Evolutionary conservation across 441 rosid genomes (phyloP), one percentile per base, ranked within the genome.

Genomic region (Eugenia klotzschiana): DNA sequence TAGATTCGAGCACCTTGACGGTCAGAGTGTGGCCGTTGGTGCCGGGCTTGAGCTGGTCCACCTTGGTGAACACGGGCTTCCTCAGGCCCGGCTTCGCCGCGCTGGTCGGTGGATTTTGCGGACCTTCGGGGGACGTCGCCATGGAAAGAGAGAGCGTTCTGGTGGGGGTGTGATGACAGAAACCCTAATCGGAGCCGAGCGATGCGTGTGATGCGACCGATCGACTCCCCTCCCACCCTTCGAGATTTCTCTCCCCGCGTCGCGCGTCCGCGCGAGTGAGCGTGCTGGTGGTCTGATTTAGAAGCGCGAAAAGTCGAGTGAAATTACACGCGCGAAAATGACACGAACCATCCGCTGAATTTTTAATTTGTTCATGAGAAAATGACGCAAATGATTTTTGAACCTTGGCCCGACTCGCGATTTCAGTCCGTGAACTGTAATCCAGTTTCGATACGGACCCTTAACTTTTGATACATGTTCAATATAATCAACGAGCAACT

Each of bases 1-100:
- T 85, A 55, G 92, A 87, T 80, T 84, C 81, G 41, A 93, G 69
- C 49, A 93, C 93, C 73, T 89, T 88, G 49, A 86, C 95, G 40
- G 83, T 88, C 83, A 92, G 84, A 43, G 88, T 92, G 88, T 92
- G 94, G 51, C 94, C 93, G 50, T 82, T 84, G 33, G 93, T 90
- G 3, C 91, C 95, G 0, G 95, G 95, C 82, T 86, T 86, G 7
- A 93, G 91, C 43, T 89, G 92, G 79, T 93, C 92, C 55, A 92
- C 93, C 84, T 92, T 93, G 56, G 85, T 87, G 88, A 93, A 91
- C 60, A 91, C 93, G 5, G 95, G 95, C 86, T 92, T 89, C 82
- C 90, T 87, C 33, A 85, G 82, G 52, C 58, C 90, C 13, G 88
- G 86, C 60, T 81, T 87, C 12, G 40, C 84, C 49, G 82, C 58